A percentile compares a stretch with the other conserved stretches of the same genome.
Evolutionary conservation across 495 filamentous ascomycete species (phyloP).

Genomic region (Xylaria curta): DNA sequence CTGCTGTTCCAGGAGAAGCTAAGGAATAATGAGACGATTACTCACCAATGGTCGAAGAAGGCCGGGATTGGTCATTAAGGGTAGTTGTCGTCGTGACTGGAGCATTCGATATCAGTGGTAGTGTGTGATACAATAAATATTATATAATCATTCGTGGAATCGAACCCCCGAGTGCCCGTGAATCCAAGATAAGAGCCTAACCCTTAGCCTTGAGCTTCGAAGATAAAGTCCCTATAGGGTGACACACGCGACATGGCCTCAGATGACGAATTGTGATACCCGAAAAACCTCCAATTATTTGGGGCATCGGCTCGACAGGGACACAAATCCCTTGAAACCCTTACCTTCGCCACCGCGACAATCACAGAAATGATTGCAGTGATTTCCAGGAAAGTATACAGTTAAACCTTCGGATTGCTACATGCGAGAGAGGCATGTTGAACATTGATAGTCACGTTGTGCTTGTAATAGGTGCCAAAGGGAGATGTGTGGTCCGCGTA

Average conservation of each 20-base stretch:
- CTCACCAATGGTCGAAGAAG: constrained; percentile 54
- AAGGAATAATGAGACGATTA: constrained; percentile 36
- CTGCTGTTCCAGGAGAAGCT: constrained; percentile 56
- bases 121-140: not conserved
- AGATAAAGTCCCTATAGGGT: too few relatives aligned
- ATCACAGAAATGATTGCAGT: too few relatives aligned
- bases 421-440: not conserved
- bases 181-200: not conserved
- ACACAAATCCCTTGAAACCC: not conserved
- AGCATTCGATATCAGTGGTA: not conserved
- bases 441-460: not conserved
- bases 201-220: too few relatives aligned
- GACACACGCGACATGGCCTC: not conserved
- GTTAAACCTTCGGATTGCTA: not conserved
- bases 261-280: not conserved
- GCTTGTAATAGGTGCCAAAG: not conserved
- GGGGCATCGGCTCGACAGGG: not conserved
- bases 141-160: not conserved
- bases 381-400: not conserved
- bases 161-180: not conserved
- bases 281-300: too few relatives aligned
- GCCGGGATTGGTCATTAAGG: constrained; percentile 6
- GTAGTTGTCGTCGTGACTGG: not conserved
- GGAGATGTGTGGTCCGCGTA: not conserved
- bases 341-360: not conserved